phyloP scores from a whole-genome alignment of 257 asterid species.

The Oldenlandia corymbosa region DNA sequence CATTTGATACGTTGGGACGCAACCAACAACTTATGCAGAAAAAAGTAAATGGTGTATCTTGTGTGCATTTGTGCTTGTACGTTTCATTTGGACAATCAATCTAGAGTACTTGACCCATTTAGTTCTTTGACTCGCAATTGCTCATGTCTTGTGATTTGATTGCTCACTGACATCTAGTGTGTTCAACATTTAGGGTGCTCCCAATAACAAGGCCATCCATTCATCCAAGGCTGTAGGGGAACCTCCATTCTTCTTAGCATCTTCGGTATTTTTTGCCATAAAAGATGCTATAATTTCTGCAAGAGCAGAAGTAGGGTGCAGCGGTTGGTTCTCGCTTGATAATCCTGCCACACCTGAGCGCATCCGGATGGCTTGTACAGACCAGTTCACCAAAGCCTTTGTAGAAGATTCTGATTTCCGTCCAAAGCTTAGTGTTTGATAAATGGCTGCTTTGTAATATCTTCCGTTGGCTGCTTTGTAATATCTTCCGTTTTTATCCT shows the following conservation, averaged over 20 bases:
- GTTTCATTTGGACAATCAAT: too few relatives aligned
- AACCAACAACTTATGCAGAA: too few relatives aligned
- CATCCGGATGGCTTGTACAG: slow-evolving; percentile 89
- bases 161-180: not conserved
- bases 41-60: too few relatives aligned
- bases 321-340: slow-evolving; percentile 78
- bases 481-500: too few relatives aligned
- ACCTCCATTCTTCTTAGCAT: slow-evolving; percentile 91
- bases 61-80: too few relatives aligned
- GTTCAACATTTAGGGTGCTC: slow-evolving; percentile 53
- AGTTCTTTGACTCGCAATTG: too few relatives aligned
- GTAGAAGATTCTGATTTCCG: slow-evolving; percentile 40
- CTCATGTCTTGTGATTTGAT: not conserved
- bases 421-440: slow-evolving; percentile 64
- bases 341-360: slow-evolving; percentile 97
- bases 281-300: slow-evolving; percentile 82
- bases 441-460: not conserved
- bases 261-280: slow-evolving; percentile 76
- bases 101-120: too few relatives aligned
- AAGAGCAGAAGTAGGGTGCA: slow-evolving; percentile 62
- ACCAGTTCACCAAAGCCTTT: slow-evolving; percentile 55
- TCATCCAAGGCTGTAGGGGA: slow-evolving; percentile 98
- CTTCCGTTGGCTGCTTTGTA: too few relatives aligned
- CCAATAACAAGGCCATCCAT: slow-evolving; percentile 76
- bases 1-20: too few relatives aligned